Percentiles rank a stretch among this genome's conserved stretches.
phyloP scores from a whole-genome alignment of 2,329 filamentous ascomycete genomes.

The Huntiella moniliformis region DNA sequence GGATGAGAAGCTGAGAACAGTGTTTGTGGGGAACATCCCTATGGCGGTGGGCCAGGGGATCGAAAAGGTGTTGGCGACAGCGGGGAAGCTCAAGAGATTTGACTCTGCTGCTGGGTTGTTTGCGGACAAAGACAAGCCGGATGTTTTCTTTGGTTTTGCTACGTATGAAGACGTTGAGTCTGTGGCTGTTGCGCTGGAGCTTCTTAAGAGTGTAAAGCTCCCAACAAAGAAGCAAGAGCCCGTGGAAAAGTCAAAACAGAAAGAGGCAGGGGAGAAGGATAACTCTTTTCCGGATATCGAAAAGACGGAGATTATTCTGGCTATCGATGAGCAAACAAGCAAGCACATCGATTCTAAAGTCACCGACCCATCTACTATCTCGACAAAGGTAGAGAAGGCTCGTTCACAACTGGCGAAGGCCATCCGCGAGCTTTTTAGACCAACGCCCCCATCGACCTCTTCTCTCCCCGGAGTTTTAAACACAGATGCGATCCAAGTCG shows the following conservation, averaged over 20 bases:
- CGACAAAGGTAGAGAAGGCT: conserved; percentile 52
- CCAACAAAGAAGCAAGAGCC: conserved; percentile 54
- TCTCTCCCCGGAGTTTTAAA: conserved; percentile 41
- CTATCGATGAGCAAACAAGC: conserved; percentile 64
- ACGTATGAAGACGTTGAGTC: conserved; percentile 87
- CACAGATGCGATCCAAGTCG: conserved; percentile 54
- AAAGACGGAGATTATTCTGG: conserved; percentile 51
- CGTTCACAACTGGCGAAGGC: conserved; percentile 48
- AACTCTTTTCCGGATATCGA: conserved; percentile 38
- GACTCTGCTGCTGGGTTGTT: conserved; percentile 44
- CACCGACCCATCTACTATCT: conserved; percentile 15
- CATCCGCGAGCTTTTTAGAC: conserved; percentile 55
- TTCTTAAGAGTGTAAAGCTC: conserved; percentile 65
- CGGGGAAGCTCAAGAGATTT: conserved; percentile 69
- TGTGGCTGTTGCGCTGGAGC: conserved; percentile 64
- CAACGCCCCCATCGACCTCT: conserved; percentile 25
- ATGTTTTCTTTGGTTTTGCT: conserved; percentile 81
- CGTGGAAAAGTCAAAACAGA: conserved; percentile 37
- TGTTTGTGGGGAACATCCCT: conserved; percentile 77
- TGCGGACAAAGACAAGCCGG: conserved; percentile 48
- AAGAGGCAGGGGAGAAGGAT: conserved; percentile 21
- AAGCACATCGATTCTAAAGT: conserved; percentile 68
- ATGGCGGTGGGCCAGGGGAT: conserved; percentile 61
- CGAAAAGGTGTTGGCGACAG: conserved; percentile 58
- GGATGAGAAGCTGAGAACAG: conserved; percentile 80